Evolutionary conservation across 139 green algal genomes (phyloP), one percentile per base, ranked within the genome.

Genomic region (Chlorella sp.): DNA sequence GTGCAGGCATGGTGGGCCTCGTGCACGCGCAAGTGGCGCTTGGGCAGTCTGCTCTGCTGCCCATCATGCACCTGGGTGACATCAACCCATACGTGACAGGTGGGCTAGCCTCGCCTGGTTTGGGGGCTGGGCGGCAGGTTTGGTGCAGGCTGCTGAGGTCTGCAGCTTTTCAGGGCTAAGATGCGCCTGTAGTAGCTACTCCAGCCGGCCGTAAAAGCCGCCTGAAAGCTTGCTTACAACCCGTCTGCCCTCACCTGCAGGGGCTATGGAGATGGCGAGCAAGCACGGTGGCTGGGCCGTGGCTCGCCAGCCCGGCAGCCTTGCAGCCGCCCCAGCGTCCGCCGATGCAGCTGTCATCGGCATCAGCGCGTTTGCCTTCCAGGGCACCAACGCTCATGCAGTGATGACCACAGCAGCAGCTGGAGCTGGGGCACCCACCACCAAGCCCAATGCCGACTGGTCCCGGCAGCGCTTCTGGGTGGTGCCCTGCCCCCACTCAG

Each of bases 21-120:
- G 36, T 77, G 1, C 85, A 87, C 51, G 87, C 87, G 1, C 58
- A 75, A 24, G 67, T 58, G 1, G n/a, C 58, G 4, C 75, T 90
- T 24, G 60, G 19, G 9, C 67, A 75, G 26, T 26, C 3, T 4
- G 24, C 17, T 0, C 32, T 51, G 41, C 89, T 91, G 54, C 46
- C 88, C 8, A 65, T 94, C 22, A 38, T 93, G 83, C 93, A 96
- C 84, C 87, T 97, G 36, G 58, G 56, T 1, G 5, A 70, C n/a
- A 16, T 92, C 30, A 96, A 94, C 56, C 84, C 92, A 4, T 90
- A 95, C 58, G 74, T 96, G 1, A 40, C 60, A 20, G 51, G 70
- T 85, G 67, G 28, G 65, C 6, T 48, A 54, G n/a, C n/a, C 54
- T 19, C n/a, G 65, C 28, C 1, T 19, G 73, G 34, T 74, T 43